A percentile compares a stretch with the other conserved stretches of the same genome.
These are phyloP conservation scores for Medicago ruthenica DNA, from an alignment of 306 rosid genomes.

Conservation along the genomic window DNA sequence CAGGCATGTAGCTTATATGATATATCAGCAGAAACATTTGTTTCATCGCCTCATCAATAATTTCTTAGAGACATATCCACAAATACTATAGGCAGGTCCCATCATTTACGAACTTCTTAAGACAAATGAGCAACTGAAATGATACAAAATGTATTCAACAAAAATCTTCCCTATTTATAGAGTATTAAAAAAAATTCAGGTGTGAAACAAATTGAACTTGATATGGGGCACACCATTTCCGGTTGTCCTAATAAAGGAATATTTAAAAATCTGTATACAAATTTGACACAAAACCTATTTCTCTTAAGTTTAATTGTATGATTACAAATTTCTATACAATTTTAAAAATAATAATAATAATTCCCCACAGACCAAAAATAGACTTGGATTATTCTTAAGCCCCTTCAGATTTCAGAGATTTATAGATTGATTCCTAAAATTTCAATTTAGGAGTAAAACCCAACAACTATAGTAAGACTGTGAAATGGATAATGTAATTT, in stretches of 20 bases:
- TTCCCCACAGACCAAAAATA: too few relatives aligned
- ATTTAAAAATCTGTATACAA: neutral
- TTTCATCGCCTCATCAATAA: conserved; percentile 6
- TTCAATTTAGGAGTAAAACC: conserved; percentile 8
- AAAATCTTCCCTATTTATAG: too few relatives aligned
- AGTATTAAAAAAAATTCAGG: too few relatives aligned
- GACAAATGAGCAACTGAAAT: neutral
- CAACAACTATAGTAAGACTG: neutral
- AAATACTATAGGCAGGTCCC: neutral
- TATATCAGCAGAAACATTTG: neutral
- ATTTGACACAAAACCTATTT: neutral
- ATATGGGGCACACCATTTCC: conserved; percentile 13
- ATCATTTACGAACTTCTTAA: neutral
- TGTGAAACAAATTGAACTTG: neutral
- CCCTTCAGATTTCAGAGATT: neutral
- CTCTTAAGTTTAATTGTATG: too few relatives aligned
- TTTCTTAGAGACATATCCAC: conserved; percentile 27
- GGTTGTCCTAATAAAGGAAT: too few relatives aligned
- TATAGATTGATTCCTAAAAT: neutral
- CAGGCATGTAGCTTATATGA: neutral
- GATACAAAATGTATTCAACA: neutral
- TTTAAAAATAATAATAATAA: too few relatives aligned
- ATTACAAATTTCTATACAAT: too few relatives aligned
- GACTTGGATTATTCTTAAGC: neutral
- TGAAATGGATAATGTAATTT: neutral